These are phyloP conservation scores for Ophiostoma sp. DNA, from an alignment of 2,329 filamentous ascomycete genomes.

Conservation along the genomic window DNA sequence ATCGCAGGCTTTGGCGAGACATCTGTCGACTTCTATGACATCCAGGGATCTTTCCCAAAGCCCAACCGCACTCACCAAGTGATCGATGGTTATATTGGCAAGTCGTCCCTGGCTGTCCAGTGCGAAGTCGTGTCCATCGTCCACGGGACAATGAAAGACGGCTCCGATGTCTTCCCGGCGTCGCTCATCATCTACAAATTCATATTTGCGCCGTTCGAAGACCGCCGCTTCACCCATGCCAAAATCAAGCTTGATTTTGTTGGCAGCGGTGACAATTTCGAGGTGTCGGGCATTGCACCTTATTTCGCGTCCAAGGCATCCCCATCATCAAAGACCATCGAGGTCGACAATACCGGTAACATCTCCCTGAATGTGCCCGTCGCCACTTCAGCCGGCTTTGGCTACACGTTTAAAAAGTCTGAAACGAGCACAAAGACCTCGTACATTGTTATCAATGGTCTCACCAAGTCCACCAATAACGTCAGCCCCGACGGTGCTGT, in stretches of 20 bases:
- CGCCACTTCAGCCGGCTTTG: not conserved
- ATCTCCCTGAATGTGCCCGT: not conserved
- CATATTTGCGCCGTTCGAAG: not conserved
- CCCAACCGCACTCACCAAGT: not conserved
- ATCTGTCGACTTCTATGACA: not conserved
- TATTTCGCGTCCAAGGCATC: not conserved
- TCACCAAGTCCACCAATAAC: not conserved
- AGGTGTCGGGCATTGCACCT: not conserved
- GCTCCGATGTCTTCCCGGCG: not conserved
- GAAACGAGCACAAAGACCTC: not conserved
- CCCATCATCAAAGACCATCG: not conserved
- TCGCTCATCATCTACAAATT: constrained; percentile 18
- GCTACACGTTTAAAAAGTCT: not conserved
- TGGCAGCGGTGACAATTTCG: not conserved
- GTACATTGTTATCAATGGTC: not conserved
- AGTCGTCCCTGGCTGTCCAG: constrained; percentile 11
- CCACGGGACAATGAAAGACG: constrained; percentile 15
- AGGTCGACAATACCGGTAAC: not conserved
- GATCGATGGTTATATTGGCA: not conserved
- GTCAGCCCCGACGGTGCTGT: not conserved
- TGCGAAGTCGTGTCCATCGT: constrained; percentile 15
- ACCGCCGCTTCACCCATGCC: not conserved
- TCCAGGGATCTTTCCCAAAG: not conserved
- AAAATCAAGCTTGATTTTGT: not conserved
- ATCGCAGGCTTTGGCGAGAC: not conserved